Evolutionary conservation across 1,284 basidiomycete genomes (phyloP), one percentile per base, ranked within the genome.

Genomic region (Tilletia setariae): DNA sequence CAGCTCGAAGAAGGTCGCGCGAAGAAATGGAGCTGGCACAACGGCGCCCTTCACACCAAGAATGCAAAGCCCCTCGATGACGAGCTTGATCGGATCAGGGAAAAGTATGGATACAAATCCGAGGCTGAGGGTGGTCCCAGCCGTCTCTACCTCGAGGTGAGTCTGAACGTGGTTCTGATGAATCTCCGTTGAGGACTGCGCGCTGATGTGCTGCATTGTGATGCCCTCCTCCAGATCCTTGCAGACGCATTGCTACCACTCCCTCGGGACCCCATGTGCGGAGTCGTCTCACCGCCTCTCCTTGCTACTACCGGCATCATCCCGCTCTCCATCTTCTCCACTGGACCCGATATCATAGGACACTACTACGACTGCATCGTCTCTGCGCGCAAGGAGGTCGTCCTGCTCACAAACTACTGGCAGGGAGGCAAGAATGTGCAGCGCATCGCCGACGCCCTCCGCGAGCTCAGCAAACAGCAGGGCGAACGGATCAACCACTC

Each of bases 391-490:
- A 68, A 72, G 15, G 80, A 82, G 63, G 80, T 82, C 44, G 72
- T 82, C 16, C 74, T 80, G n/a, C 73, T 82, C 32, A 82, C 80
- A 32, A 82, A 82, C 67, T 82, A 82, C 68, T 82, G 80, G 80
- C 80, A 82, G 56, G 75, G 70, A 51, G 80, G 80, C 51, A 73
- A 76, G 35, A 82, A 82, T 51, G 80, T 82, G 25, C 71, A 78
- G 32, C 70, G 72, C 19, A 82, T 82, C 64, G 72, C 80, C 13
- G 76, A 76, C 4, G 80, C 77, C 15, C 70, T 82, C 6, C 72
- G 74, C 15, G 77, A 79, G 67, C 72, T 82, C 66, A 76, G 79
- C 68, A 67, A 46, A 7, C 71, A 73, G 2, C 69, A 76, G 15
- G 67, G 63, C 28, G 66, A 72, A 63, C 68, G 76, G 30, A 71